Evolutionary conservation across 192 early-diverging fungal genomes (phyloP).

Genomic region (Rhizophlyctis rosea): DNA sequence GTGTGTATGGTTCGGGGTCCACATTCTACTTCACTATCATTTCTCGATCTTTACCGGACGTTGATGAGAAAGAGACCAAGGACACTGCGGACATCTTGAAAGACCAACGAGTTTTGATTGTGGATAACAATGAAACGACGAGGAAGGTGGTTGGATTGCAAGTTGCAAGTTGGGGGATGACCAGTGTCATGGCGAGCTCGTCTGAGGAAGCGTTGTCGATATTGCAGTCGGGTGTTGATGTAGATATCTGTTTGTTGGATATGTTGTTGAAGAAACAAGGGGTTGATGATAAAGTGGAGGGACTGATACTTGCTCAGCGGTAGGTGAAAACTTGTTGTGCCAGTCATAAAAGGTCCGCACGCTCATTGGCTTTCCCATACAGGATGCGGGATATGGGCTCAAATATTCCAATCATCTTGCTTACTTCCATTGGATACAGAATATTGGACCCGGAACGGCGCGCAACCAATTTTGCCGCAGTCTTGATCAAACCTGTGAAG

Average conservation of each 20-base stretch:
- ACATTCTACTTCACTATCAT: slow-evolving; percentile 70
- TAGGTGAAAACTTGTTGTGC: not conserved
- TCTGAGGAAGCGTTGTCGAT: not conserved
- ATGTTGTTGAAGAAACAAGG: not conserved
- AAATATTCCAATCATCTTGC: slow-evolving; percentile 2
- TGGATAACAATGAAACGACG: not conserved
- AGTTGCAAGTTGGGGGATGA: not conserved
- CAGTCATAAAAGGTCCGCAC: not conserved
- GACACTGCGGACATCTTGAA: not conserved
- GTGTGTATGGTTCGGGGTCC: slow-evolving; percentile 66
- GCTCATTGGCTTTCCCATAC: not conserved
- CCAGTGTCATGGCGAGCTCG: not conserved
- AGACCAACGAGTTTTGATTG: not conserved
- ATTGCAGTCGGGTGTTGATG: not conserved
- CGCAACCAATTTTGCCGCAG: not conserved
- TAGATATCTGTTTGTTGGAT: not conserved
- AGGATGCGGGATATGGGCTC: not conserved
- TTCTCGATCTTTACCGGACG: not conserved
- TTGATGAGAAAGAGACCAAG: not conserved
- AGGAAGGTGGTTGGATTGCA: not conserved
- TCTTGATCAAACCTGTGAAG: slow-evolving; percentile 19
- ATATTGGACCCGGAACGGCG: slow-evolving; percentile 9
- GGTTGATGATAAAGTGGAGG: not conserved
- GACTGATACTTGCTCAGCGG: not conserved
- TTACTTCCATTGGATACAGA: slow-evolving; percentile 13